Conservation (phyloP, 2,329 filamentous ascomycete species). For the Neoscytalidium dimidiatum region DNA sequence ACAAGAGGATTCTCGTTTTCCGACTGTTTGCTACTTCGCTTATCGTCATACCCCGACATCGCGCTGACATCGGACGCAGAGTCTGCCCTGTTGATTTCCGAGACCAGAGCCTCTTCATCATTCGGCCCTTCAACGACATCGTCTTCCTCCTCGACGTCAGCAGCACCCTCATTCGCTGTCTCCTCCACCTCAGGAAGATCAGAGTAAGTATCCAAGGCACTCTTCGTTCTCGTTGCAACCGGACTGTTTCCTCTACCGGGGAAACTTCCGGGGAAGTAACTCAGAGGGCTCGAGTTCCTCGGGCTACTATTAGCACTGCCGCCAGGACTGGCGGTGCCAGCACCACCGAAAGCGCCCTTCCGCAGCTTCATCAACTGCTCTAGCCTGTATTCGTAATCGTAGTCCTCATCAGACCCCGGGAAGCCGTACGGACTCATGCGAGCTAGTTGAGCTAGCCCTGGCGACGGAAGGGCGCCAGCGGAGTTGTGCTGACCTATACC, state of each 20-base stretch:
- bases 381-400: conserved; percentile 71
- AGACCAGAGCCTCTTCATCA: neutral
- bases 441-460: conserved; percentile 76
- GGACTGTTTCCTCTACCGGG: conserved; percentile 4
- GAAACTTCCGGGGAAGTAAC: conserved; percentile 11
- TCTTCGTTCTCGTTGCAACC: conserved; percentile 13
- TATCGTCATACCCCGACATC: neutral
- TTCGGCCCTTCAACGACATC: neutral
- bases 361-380: conserved; percentile 72
- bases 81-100: neutral
- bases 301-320: conserved; percentile 45
- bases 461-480: conserved; percentile 61
- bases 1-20: neutral
- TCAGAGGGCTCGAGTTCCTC: conserved; percentile 33
- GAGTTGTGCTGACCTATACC: neutral
- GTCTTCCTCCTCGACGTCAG: neutral
- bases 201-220: neutral
- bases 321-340: conserved; percentile 44
- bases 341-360: conserved; percentile 78
- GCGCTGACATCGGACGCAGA: conserved; percentile 3
- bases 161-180: neutral
- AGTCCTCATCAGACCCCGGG: conserved; percentile 53
- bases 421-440: conserved; percentile 57
- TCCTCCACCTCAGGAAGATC: conserved; percentile 13
- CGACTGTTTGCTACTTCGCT: neutral